Evolutionary conservation across 2,329 filamentous ascomycete genomes (phyloP).

Genomic region (Hortaea sp.): DNA sequence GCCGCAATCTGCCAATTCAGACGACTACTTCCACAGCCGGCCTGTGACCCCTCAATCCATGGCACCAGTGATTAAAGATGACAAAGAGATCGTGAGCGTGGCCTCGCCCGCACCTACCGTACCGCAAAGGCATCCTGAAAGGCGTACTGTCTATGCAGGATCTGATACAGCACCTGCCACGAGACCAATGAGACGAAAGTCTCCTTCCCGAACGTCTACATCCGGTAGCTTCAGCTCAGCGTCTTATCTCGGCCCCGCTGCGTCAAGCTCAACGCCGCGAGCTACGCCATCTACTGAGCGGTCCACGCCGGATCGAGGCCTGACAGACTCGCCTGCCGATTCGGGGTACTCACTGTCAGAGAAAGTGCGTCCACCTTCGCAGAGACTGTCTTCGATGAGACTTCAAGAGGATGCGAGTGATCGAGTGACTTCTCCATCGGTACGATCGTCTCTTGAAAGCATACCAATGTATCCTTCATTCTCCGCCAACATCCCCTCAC

Average conservation of each 20-base stretch:
- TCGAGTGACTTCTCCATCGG: neutral
- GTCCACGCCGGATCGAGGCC: neutral
- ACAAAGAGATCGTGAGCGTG: neutral
- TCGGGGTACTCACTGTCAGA: neutral
- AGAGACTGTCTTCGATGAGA: slow-evolving; percentile 2
- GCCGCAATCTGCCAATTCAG: neutral
- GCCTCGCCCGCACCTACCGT: neutral
- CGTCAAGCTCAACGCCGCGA: neutral
- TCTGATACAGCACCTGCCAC: neutral
- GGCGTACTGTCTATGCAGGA: neutral
- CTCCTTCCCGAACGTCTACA: neutral
- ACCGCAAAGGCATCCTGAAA: neutral
- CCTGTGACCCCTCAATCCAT: neutral
- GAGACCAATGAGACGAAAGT: neutral
- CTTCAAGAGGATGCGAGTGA: too few species aligned
- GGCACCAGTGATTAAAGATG: neutral
- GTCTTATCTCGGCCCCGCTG: neutral
- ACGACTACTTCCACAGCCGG: neutral
- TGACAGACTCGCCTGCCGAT: neutral
- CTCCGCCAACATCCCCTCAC: neutral
- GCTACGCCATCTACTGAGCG: neutral
- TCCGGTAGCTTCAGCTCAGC: neutral
- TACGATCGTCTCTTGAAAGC: slow-evolving; percentile 1
- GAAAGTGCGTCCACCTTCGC: slow-evolving; percentile 5
- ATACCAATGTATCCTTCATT: slow-evolving; percentile 1